A percentile compares a stretch with the other conserved stretches of the same genome.
These are phyloP conservation scores for Aspergillus awamori DNA, from an alignment of 2,329 filamentous ascomycete species.

Conservation along the genomic window DNA sequence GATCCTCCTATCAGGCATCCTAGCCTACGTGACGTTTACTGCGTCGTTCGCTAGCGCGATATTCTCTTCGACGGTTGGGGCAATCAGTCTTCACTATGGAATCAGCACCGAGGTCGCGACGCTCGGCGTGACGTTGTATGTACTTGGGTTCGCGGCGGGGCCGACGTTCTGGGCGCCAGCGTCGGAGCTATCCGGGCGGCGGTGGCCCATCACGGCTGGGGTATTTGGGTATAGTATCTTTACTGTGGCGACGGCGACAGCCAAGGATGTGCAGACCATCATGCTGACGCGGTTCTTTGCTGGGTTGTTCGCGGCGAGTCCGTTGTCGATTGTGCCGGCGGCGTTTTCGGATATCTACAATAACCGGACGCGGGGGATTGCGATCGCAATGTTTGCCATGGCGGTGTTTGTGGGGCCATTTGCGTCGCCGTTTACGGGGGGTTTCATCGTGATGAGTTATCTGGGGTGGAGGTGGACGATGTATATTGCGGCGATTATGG, in stretches of 20 bases:
- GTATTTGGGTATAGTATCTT: conserved; percentile 49
- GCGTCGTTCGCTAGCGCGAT: conserved; percentile 61
- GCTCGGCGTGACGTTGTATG: conserved; percentile 52
- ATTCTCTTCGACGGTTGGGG: conserved; percentile 65
- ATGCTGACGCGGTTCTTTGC: conserved; percentile 52
- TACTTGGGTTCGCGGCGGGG: conserved; percentile 59
- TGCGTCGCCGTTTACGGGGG: conserved; percentile 54
- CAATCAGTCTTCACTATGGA: conserved; percentile 54
- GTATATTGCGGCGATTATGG: conserved; percentile 58
- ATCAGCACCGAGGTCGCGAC: conserved; percentile 48
- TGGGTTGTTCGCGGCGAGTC: conserved; percentile 49
- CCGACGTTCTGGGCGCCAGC: conserved; percentile 66
- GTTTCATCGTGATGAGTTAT: conserved; percentile 52
- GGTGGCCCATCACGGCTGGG: conserved; percentile 51
- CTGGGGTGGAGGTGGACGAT: conserved; percentile 57
- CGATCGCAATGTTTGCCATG: conserved; percentile 54
- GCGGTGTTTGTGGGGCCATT: conserved; percentile 54
- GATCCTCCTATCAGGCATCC: conserved; percentile 20
- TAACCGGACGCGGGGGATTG: conserved; percentile 45
- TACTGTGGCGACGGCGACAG: conserved; percentile 48
- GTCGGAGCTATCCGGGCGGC: conserved; percentile 62
- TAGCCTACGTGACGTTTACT: conserved; percentile 52
- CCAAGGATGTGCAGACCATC: conserved; percentile 44
- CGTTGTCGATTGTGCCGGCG: conserved; percentile 48
- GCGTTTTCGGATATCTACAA: conserved; percentile 54